Evolutionary conservation across 257 asterid species (phyloP).

Genomic region (Petunia axillaris): DNA sequence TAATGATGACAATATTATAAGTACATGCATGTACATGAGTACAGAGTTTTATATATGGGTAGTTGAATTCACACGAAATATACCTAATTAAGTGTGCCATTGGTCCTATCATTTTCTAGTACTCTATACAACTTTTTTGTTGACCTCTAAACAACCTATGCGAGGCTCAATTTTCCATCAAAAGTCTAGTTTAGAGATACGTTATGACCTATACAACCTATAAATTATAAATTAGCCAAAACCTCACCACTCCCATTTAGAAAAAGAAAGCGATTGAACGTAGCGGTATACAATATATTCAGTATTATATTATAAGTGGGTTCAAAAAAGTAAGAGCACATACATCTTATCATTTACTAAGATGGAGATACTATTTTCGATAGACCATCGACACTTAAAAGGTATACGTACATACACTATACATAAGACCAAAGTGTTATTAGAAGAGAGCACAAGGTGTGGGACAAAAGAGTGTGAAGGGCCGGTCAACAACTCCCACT

Average conservation of each 20-base stretch:
- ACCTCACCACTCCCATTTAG: too few relatives aligned
- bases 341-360: too few relatives aligned
- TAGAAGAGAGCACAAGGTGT: conserved; percentile 33
- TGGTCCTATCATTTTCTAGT: conserved; percentile 41
- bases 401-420: not conserved
- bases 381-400: too few relatives aligned
- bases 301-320: too few relatives aligned
- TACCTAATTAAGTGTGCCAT: conserved; percentile 23
- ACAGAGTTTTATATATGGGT: conserved; percentile 1
- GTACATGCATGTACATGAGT: conserved; percentile 14
- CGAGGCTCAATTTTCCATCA: not conserved
- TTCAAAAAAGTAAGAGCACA: too few relatives aligned
- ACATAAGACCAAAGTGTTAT: conserved; percentile 21
- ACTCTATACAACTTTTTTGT: conserved; percentile 49
- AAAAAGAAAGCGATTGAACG: too few relatives aligned
- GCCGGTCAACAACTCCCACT: conserved; percentile 81
- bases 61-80: conserved; percentile 26
- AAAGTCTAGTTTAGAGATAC: not conserved
- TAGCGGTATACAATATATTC: too few relatives aligned
- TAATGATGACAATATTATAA: conserved; percentile 19
- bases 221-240: not conserved
- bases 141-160: conserved; percentile 52
- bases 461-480: conserved; percentile 39
- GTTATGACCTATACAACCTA: not conserved
- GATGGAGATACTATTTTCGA: too few relatives aligned